Evolutionary conservation across 192 early-diverging fungal species (phyloP), one percentile per base, ranked within the genome.

Genomic region (Tieghemiomyces parasiticus): DNA sequence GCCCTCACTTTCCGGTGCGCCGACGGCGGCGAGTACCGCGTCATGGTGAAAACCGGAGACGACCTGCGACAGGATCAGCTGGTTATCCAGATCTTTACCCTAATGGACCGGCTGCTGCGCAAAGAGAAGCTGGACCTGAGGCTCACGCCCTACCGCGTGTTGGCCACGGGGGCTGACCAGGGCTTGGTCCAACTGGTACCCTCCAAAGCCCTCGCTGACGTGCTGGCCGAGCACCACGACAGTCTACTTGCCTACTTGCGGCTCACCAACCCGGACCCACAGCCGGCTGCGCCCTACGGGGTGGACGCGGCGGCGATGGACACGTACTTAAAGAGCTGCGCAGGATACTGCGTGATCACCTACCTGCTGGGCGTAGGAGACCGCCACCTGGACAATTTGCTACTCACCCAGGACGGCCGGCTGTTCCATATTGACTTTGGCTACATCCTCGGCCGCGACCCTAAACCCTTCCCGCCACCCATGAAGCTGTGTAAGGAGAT

Each of bases 401-500:
- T 99, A 24, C 65, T 99, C 47, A 92, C 95, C 1, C 79, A 83
- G 34, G 75, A 84, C 46, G 95, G 93, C 72, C 78, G 61, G 59
- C 68, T 99, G 45, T 97, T 99, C 71, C 97, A 99, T 67, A 88
- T 99, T 25, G 97, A 99, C 69, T 99, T 96, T 79, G 92, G 94
- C 19, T 99, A 91, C 67, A 97, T 99, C 38, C 79, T 99, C 8
- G 97, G 97, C 4, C 80, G 97, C 49, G 97, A 99, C 60, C 97
- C 97, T 1, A 99, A 99, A 66, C 97, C 97, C 4, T 99, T 99
- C 76, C 97, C 97, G 35, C 95, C 97, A 14, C 97, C 97, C 0
- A 99, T 99, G 94, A 99, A 99, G 70, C 81, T 99, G 34, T 93
- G 89, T 65, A 95, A 94, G 64, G 97, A 99, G 77, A 99, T 99